A percentile compares a stretch with the other conserved stretches of the same genome.
Evolutionary conservation across 1,284 basidiomycete species (phyloP).

Genomic region (Ustilago nuda): DNA sequence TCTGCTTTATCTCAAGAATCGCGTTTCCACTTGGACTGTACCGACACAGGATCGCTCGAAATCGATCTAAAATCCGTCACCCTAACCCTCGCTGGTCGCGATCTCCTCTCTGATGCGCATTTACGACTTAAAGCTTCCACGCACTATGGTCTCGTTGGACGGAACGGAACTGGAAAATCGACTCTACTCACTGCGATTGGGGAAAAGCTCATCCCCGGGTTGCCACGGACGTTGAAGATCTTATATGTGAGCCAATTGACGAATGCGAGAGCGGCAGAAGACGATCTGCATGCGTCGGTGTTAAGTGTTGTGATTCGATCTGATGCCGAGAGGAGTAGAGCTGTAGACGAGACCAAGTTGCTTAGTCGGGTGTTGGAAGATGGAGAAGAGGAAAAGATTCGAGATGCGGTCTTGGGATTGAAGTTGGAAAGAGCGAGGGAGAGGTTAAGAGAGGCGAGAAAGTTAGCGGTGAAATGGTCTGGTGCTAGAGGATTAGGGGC

Average conservation of each 20-base stretch:
- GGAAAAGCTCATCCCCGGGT: constrained; percentile 73
- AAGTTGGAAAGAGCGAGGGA: constrained; percentile 66
- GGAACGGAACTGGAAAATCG: constrained; percentile 75
- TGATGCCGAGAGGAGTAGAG: constrained; percentile 64
- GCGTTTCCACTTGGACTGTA: constrained; percentile 73
- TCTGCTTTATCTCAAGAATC: constrained; percentile 70
- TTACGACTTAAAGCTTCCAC: constrained; percentile 73
- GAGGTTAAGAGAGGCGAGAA: constrained; percentile 73
- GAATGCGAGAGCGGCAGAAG: constrained; percentile 31
- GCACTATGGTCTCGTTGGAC: constrained; percentile 74
- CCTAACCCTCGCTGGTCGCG: constrained; percentile 72
- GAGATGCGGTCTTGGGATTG: constrained; percentile 59
- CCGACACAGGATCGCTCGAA: constrained; percentile 70
- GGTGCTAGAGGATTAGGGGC: constrained; percentile 76
- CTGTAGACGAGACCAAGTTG: constrained; percentile 62
- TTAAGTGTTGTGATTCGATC: constrained; percentile 70
- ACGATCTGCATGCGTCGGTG: constrained; percentile 43
- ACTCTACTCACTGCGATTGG: constrained; percentile 72
- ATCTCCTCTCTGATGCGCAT: constrained; percentile 74
- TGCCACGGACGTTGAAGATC: constrained; percentile 73
- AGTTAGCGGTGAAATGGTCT: constrained; percentile 74
- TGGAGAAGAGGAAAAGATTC: constrained; percentile 40
- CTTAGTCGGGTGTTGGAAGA: constrained; percentile 68
- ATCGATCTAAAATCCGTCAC: constrained; percentile 73
- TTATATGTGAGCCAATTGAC: constrained; percentile 73